Evolutionary conservation across 177 flowering plant genomes (phyloP).

Genomic region (Vitis hybrid): DNA sequence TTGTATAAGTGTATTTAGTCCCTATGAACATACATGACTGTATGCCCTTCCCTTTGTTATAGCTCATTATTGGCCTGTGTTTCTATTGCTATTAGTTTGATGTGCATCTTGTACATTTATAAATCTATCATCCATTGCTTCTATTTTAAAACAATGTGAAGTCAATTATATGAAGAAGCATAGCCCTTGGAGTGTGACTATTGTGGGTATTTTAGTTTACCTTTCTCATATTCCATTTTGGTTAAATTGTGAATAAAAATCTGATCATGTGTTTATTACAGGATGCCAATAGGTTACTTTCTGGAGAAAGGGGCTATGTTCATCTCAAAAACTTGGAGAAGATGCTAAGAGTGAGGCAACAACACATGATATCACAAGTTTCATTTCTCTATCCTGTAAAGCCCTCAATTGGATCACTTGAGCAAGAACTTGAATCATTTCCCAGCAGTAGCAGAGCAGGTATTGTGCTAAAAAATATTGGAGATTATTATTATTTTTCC

Average conservation of each 20-base stretch:
- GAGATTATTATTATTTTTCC: too few relatives aligned
- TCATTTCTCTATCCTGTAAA: slow-evolving; percentile 83
- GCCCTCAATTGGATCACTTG: slow-evolving; percentile 52
- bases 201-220: not conserved
- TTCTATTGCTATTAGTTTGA: too few relatives aligned
- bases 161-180: too few relatives aligned
- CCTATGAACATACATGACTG: too few relatives aligned
- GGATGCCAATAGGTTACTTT: slow-evolving; percentile 66
- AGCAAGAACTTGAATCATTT: slow-evolving; percentile 70
- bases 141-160: too few relatives aligned
- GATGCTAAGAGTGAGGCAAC: slow-evolving; percentile 73
- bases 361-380: slow-evolving; percentile 79
- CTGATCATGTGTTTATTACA: slow-evolving; percentile 27
- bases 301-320: slow-evolving; percentile 69
- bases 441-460: slow-evolving; percentile 52
- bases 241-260: not conserved
- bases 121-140: too few relatives aligned
- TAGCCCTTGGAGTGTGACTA: not conserved
- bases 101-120: too few relatives aligned
- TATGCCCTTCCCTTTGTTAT: too few relatives aligned
- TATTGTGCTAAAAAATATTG: slow-evolving; percentile 11
- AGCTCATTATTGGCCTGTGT: too few relatives aligned
- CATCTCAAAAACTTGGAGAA: slow-evolving; percentile 57
- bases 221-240: not conserved
- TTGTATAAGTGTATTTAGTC: too few relatives aligned